Base-by-base conservation (phyloP, 2,329 filamentous ascomycete genomes). In the Alternaria sp. region DNA sequence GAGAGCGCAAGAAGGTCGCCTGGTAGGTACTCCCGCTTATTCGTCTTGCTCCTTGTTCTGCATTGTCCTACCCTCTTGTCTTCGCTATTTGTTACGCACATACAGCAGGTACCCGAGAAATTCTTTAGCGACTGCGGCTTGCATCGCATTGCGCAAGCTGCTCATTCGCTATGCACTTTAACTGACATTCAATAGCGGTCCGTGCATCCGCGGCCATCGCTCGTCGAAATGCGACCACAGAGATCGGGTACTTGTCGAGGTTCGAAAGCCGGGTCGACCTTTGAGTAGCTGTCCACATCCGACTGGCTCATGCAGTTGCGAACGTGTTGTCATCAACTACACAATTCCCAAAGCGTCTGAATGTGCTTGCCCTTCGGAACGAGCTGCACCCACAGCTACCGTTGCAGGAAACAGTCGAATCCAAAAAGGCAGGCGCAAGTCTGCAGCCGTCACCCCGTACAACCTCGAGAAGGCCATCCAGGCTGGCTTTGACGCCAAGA, bases 131-230 rank as follows among this genome's bases (percentile, higher is more conserved):
- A 52, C 19, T 28, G 28, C 43, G 12, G 26, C 47, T 58, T 45
- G 17, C 28, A 51, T 46, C 40, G 25, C 15, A 46, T 30, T 36
- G 21, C 26, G 9, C 28, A 52, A 47, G 36, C n/a, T 36, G 44
- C 32, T 49, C 28, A 40, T 63, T 40, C 45, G 47, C 36, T 13
- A 12, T 58, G 21, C 50, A 36, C 50, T 50, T 28, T 50, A 49
- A 59, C 69, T 76, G 53, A 73, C 62, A 32, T 43, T 23, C 51
- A 59, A 50, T 70, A 92, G 90, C 80, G 88, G 88, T 83, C 90
- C 90, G 74, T 92, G 90, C 77, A 92, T 92, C 70, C 88, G 90
- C 73, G 90, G 90, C 60, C 90, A 93, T 79, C 88, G 90, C 71
- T 92, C 90, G 28, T 91, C 90, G 56, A 91, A 91, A 83, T 93